A percentile compares a stretch with the other conserved stretches of the same genome.
These are phyloP conservation scores for Biancaea sappan DNA, from an alignment of 306 rosid species.

Conservation along the genomic window DNA sequence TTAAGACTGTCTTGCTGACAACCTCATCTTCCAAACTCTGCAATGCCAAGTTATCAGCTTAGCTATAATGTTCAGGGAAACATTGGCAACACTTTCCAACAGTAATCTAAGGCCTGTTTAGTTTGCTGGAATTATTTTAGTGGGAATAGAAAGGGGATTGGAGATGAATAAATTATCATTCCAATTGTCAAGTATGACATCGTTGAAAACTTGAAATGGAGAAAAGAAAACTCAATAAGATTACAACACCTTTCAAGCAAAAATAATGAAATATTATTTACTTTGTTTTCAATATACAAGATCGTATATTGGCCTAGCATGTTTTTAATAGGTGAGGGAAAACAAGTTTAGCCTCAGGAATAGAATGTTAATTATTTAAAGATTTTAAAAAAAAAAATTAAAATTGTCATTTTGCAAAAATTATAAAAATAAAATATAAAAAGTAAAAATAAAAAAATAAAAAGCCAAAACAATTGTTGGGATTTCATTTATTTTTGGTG, in stretches of 20 bases:
- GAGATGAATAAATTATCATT: slow-evolving; percentile 19
- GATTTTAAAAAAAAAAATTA: too few relatives aligned
- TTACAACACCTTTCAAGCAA: background rate
- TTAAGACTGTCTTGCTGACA: slow-evolving; percentile 81
- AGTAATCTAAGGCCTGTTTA: slow-evolving; percentile 8
- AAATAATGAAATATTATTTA: background rate
- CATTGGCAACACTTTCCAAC: slow-evolving; percentile 12
- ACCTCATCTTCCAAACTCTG: slow-evolving; percentile 99
- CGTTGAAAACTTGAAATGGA: background rate
- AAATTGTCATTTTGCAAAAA: too few relatives aligned
- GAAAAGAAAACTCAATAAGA: background rate
- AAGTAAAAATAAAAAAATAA: too few relatives aligned
- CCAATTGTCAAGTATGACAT: background rate
- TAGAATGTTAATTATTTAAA: background rate
- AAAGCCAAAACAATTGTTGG: background rate
- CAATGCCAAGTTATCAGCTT: slow-evolving; percentile 29
- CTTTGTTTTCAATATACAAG: background rate
- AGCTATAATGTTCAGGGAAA: background rate
- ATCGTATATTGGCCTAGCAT: background rate
- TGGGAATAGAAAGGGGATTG: slow-evolving; percentile 6
- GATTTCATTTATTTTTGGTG: background rate
- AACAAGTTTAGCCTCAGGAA: background rate
- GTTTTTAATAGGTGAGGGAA: background rate
- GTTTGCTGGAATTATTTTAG: slow-evolving; percentile 20
- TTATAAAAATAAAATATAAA: too few relatives aligned